Evolutionary conservation across 768 basidiomycete genomes (phyloP).

Genomic region (Russula abietina): DNA sequence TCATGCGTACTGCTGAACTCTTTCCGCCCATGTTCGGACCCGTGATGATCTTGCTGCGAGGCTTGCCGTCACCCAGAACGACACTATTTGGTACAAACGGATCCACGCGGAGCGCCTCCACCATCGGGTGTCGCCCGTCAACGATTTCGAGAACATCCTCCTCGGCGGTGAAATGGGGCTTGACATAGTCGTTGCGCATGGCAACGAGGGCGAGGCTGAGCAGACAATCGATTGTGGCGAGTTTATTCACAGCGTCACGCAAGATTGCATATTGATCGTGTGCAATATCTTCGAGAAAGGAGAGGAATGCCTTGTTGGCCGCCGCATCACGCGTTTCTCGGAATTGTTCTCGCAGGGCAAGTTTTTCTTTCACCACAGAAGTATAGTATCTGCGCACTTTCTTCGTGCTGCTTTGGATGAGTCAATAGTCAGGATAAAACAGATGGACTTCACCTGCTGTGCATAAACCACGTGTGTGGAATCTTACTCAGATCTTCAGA

Average conservation of each 20-base stretch:
- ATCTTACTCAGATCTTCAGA: slow-evolving; percentile 39
- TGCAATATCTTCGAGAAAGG: slow-evolving; percentile 67
- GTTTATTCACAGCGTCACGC: slow-evolving; percentile 68
- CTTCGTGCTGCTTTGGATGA: slow-evolving; percentile 54
- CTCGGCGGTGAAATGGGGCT: slow-evolving; percentile 67
- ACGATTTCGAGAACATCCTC: slow-evolving; percentile 64
- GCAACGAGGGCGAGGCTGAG: slow-evolving; percentile 79
- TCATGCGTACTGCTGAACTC: slow-evolving; percentile 76
- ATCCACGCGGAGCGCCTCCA: slow-evolving; percentile 68
- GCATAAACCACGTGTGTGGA: slow-evolving; percentile 53
- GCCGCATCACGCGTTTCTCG: slow-evolving; percentile 66
- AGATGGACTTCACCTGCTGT: slow-evolving; percentile 48
- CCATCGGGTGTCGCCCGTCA: slow-evolving; percentile 91
- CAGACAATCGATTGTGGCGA: slow-evolving; percentile 84
- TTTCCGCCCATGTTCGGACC: slow-evolving; percentile 90
- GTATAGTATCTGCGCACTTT: slow-evolving; percentile 67
- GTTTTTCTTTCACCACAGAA: slow-evolving; percentile 51
- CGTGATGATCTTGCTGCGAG: slow-evolving; percentile 66
- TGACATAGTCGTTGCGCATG: slow-evolving; percentile 65
- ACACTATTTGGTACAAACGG: slow-evolving; percentile 87
- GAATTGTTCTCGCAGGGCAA: slow-evolving; percentile 68
- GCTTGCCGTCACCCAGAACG: slow-evolving; percentile 47
- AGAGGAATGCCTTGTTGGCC: slow-evolving; percentile 56
- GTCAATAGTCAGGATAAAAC: slow-evolving; percentile 1
- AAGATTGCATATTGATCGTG: slow-evolving; percentile 62